Evolutionary conservation across 768 basidiomycete genomes (phyloP), one percentile per base, ranked within the genome.

Genomic region (Amanita pseudoporphyria): DNA sequence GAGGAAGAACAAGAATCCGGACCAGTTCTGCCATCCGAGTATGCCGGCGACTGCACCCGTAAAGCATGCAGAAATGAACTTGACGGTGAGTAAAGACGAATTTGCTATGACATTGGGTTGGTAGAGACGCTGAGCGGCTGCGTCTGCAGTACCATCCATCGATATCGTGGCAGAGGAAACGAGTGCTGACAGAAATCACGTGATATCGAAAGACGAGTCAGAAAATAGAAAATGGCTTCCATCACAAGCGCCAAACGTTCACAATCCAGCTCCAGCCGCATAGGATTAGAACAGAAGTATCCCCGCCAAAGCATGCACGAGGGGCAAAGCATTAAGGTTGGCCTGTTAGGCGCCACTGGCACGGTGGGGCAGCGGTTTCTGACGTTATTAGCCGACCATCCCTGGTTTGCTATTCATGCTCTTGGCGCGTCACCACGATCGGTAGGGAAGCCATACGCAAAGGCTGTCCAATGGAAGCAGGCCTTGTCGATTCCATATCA

Each of bases 331-430:
- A 57, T 64, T 45, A 58, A 64, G 51, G 87, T 94, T 52, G 90
- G 88, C 52, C 70, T 94, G 41, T 72, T 93, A 7, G 90, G 90
- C 28, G 90, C 91, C 1, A 94, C 90, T 0, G 91, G 95, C 51
- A 96, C 91, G 41, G 95, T 97, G 43, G 94, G 95, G 19, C 95
- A 98, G 67, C 79, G 93, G 35, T 99, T 98, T 66, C 87, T 98
- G 65, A 75, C 81, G 45, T 81, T 97, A 42, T 84, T 99, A 42
- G 73, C 89, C 3, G 62, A 70, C 6, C 96, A 99, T 62, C 93
- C 95, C 0, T 97, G 85, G 81, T 97, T 99, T 67, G 69, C 71
- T 52, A 74, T 97, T 56, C 82, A 85, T 63, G 83, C 80, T 0
- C 77, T 99, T 36, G 95, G 94, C 35, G 96, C 96, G 37, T 95